Conservation (phyloP, 139 green algal species). For the Tetraselmis chui region DNA sequence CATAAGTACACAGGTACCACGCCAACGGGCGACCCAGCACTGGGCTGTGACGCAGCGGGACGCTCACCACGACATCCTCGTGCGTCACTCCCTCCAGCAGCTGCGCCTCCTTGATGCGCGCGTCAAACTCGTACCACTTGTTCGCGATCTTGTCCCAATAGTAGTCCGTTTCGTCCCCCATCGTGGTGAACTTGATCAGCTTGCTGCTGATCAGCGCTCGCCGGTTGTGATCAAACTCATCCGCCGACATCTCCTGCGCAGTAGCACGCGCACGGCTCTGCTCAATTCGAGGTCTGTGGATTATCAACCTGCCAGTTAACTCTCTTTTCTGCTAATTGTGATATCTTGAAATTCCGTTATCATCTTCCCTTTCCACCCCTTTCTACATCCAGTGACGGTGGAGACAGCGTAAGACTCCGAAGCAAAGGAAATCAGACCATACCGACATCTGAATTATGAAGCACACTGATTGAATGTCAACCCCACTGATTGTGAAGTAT, state of each 20-base stretch:
- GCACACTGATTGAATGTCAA: not conserved
- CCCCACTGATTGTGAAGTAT: not conserved
- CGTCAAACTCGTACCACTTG: constrained; percentile 29
- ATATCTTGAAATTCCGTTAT: too few relatives aligned
- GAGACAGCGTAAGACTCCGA: too few relatives aligned
- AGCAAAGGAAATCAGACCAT: too few relatives aligned
- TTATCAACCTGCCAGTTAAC: too few relatives aligned
- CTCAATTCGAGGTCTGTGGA: too few relatives aligned
- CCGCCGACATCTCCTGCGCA: constrained; percentile 30
- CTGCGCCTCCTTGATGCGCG: not conserved
- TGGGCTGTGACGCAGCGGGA: not conserved
- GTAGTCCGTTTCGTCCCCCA: constrained; percentile 69
- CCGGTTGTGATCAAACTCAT: constrained; percentile 71
- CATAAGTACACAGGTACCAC: not conserved
- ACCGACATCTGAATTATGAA: constrained; percentile 4
- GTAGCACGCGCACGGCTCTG: too few relatives aligned
- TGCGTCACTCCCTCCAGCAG: constrained; percentile 6
- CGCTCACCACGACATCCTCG: constrained; percentile 12
- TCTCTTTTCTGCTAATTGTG: too few relatives aligned
- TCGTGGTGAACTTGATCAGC: constrained; percentile 56
- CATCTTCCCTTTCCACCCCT: too few relatives aligned
- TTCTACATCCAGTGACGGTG: too few relatives aligned
- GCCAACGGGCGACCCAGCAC: not conserved
- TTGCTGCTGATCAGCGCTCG: constrained; percentile 62
- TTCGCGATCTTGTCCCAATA: constrained; percentile 73